Base-by-base conservation (phyloP, 1,284 basidiomycete species). In the Malassezia brasiliensis region DNA sequence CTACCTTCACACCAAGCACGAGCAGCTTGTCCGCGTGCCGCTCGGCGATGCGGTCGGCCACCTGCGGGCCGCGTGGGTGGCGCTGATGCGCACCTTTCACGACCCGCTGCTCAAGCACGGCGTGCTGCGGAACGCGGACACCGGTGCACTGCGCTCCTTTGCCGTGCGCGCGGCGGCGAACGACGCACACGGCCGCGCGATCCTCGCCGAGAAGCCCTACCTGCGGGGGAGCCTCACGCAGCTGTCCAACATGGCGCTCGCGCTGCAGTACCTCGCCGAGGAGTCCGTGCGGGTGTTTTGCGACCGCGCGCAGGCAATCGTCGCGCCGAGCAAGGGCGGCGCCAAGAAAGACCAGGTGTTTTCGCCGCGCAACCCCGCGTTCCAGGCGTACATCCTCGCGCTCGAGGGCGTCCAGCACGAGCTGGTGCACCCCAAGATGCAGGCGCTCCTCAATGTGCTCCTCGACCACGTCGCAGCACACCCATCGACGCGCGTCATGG, bases 401-500 rank as follows among this genome's bases (percentile, higher is more conserved):
- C 78, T 89, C 30, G 82, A 86, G 54, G 75, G 76, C 39, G 75
- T 73, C 47, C 67, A 69, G 20, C 61, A 63, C 34, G 59, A 60
- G 2, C 74, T 79, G 4, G 72, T 81, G 40, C 94, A 99, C 76
- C 94, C 94, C 3, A 99, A 99, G 78, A 87, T 98, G 84, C 85
- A 87, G 36, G 85, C 81, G 59, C 80, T 96, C 14, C 52, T 51
- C 32, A 56, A 66, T 17, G 61, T 67, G 39, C 55, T 74, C 12
- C 40, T 53, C 22, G 53, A 61, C 8, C 72, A 74, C 45, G 72
- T 74, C 50, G 79, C 80, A 9, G 78, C 90, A 1, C 77, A 90
- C 8, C 82, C 87, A 36, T 86, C 94, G 72, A 88, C 89, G 0
- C 81, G 85, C 57, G 87, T 85, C n/a, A 99, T 98, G 87, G 87